phyloP scores from a whole-genome alignment of 2,329 filamentous ascomycete genomes.

The Alternaria solani region DNA sequence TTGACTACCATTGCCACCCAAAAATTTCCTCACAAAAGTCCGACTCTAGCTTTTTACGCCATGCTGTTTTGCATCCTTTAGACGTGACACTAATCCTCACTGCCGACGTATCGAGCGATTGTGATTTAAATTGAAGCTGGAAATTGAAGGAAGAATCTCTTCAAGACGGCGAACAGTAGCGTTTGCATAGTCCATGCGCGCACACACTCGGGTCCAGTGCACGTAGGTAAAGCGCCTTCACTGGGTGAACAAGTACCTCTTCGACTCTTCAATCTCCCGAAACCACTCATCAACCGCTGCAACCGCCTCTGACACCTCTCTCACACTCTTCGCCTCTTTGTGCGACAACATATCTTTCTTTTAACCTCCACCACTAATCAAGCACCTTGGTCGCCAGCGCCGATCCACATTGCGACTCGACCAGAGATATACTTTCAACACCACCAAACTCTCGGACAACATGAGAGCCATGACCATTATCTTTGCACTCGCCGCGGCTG shows the following conservation, averaged over 20 bases:
- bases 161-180: not conserved
- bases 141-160: not conserved
- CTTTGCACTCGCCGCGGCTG: slow-evolving; percentile 1
- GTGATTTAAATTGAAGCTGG: not conserved
- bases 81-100: not conserved
- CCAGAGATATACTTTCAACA: not conserved
- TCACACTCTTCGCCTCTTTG: not conserved
- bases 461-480: not conserved
- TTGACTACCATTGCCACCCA: not conserved
- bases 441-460: not conserved
- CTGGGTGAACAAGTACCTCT: not conserved
- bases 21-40: not conserved
- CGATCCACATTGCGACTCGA: not conserved
- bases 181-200: not conserved
- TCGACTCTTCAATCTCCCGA: not conserved
- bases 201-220: not conserved
- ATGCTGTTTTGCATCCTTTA: not conserved
- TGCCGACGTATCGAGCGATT: no score
- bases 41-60: not conserved
- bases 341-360: not conserved
- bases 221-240: not conserved
- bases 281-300: not conserved
- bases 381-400: not conserved
- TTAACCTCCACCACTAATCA: not conserved
- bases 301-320: not conserved